phyloP scores from a whole-genome alignment of 2,329 filamentous ascomycete genomes.

The Chalara sp. region DNA sequence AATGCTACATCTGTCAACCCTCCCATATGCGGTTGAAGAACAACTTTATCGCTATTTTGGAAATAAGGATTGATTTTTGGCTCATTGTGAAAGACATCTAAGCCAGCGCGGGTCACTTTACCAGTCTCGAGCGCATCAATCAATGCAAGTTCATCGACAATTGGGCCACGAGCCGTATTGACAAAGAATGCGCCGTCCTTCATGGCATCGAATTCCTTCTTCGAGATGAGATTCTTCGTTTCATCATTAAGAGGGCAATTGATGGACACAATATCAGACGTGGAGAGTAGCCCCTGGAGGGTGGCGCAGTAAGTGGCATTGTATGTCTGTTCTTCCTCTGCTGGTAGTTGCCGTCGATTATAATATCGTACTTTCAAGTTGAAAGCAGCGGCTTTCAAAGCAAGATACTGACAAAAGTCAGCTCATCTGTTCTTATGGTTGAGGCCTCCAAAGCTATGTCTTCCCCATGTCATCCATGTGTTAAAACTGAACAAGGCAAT shows the following conservation, averaged over 20 bases:
- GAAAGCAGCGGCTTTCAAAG: slow-evolving; percentile 63
- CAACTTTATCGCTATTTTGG: slow-evolving; percentile 57
- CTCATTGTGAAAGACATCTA: slow-evolving; percentile 77
- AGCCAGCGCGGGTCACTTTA: slow-evolving; percentile 62
- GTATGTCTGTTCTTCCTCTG: background rate
- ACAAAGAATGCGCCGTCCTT: slow-evolving; percentile 75
- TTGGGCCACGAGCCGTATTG: slow-evolving; percentile 72
- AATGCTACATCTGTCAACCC: slow-evolving; percentile 7
- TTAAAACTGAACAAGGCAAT: background rate
- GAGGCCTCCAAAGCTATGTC: background rate
- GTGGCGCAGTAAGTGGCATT: slow-evolving; percentile 37
- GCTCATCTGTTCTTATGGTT: too few species aligned
- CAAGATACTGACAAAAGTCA: slow-evolving; percentile 47
- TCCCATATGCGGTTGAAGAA: slow-evolving; percentile 77
- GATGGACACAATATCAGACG: slow-evolving; percentile 97
- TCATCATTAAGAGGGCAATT: slow-evolving; percentile 99
- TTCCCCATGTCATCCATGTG: background rate
- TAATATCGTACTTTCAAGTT: slow-evolving; percentile 65
- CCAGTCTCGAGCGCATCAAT: slow-evolving; percentile 63
- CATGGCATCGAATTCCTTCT: slow-evolving; percentile 98
- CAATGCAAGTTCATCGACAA: slow-evolving; percentile 74
- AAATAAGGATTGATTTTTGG: slow-evolving; percentile 66
- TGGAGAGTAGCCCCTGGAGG: slow-evolving; percentile 87
- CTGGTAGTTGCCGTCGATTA: background rate
- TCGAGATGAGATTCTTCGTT: slow-evolving; percentile 94